These are phyloP conservation scores for Sclerotinia nivalis DNA, from an alignment of 2,329 filamentous ascomycete species.

Conservation along the genomic window DNA sequence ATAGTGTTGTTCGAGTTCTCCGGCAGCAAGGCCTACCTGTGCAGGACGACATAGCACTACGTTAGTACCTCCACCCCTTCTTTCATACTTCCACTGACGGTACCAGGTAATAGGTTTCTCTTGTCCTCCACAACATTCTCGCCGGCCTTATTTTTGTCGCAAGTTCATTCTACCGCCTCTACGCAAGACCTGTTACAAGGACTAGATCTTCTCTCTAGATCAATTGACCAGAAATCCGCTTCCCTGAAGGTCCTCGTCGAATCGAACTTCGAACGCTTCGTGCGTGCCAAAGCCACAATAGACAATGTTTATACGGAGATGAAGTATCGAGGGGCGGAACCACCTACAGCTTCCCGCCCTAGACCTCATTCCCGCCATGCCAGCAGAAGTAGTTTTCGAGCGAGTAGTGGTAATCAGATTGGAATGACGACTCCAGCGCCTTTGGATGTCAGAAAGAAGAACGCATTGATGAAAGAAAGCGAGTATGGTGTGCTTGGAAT, in stretches of 20 bases:
- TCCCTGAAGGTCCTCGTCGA: conserved; percentile 95
- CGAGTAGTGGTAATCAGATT: conserved; percentile 43
- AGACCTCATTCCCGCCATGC: conserved; percentile 42
- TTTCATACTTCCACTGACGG: conserved; percentile 29
- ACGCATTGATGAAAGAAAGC: conserved; percentile 87
- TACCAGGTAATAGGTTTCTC: conserved; percentile 81
- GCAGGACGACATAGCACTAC: conserved; percentile 77
- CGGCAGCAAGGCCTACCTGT: conserved; percentile 75
- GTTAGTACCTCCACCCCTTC: conserved; percentile 51
- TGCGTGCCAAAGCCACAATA: conserved; percentile 94
- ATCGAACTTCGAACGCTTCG: conserved; percentile 97
- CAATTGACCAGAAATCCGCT: conserved; percentile 96
- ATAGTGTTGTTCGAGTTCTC: conserved; percentile 82
- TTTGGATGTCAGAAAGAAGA: conserved; percentile 71
- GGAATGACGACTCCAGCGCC: conserved; percentile 35
- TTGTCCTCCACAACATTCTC: conserved; percentile 96
- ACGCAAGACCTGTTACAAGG: conserved; percentile 79
- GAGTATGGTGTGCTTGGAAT: conserved; percentile 89
- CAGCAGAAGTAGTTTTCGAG: conserved; percentile 44
- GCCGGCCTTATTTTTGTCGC: conserved; percentile 85
- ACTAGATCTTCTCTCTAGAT: conserved; percentile 81
- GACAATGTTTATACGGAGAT: conserved; percentile 99
- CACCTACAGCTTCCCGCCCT: conserved; percentile 45
- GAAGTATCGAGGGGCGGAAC: conserved; percentile 69
- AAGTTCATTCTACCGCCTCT: conserved; percentile 84